Conservation (phyloP, 1,139 yeast species). For the Saccharomyces hybrid region DNA sequence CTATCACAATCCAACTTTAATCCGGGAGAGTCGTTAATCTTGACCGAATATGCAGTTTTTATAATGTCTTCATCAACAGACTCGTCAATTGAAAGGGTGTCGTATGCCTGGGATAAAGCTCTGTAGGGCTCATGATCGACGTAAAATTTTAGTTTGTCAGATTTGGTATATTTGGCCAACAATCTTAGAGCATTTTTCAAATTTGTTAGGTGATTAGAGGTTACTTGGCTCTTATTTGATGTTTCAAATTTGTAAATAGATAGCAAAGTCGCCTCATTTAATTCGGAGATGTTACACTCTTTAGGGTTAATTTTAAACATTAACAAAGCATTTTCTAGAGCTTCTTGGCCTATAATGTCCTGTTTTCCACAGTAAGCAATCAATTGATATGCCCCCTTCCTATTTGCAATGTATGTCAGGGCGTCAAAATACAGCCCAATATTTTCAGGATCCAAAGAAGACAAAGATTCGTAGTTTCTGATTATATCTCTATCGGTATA, state of each 20-base stretch:
- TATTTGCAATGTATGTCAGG: conserved; percentile 41
- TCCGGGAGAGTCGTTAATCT: conserved; percentile 44
- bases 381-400: conserved; percentile 41
- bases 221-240: conserved; percentile 29
- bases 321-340: conserved; percentile 48
- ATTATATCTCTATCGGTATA: conserved; percentile 58
- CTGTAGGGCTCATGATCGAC: conserved; percentile 47
- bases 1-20: conserved; percentile 33
- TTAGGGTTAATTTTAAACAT: conserved; percentile 43
- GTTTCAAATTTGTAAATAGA: conserved; percentile 40
- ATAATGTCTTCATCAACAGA: conserved; percentile 71
- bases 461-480: conserved; percentile 52
- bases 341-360: conserved; percentile 59
- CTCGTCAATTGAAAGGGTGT: conserved; percentile 53
- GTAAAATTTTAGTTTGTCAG: conserved; percentile 38
- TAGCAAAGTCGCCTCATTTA: conserved; percentile 40
- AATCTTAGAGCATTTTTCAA: conserved; percentile 37
- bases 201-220: conserved; percentile 22
- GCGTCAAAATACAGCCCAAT: conserved; percentile 66
- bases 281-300: conserved; percentile 17
- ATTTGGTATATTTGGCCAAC: conserved; percentile 42
- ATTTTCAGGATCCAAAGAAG: conserved; percentile 46
- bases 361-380: conserved; percentile 48
- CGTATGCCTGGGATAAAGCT: conserved; percentile 53
- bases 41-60: conserved; percentile 60